phyloP scores from a whole-genome alignment of 257 asterid genomes.

The Phtheirospermum japonicum region DNA sequence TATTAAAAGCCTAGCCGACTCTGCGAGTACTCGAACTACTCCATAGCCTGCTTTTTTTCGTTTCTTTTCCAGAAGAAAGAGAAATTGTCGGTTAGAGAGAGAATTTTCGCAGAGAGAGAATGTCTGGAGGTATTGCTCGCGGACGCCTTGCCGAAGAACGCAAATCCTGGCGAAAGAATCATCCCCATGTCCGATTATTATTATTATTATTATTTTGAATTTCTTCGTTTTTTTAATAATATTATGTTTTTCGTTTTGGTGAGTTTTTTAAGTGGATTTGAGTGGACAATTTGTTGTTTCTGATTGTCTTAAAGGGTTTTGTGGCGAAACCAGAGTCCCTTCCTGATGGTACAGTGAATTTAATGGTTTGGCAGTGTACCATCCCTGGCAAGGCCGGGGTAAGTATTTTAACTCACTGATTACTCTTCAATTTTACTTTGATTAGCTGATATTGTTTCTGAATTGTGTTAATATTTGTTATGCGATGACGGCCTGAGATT shows the following conservation, averaged over 20 bases:
- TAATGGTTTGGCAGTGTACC: slow-evolving; percentile 70
- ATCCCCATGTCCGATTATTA: slow-evolving; percentile 43
- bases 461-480: background rate
- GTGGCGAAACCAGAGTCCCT: slow-evolving; percentile 69
- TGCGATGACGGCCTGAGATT: background rate
- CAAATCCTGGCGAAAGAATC: slow-evolving; percentile 55
- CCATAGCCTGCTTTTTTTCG: background rate
- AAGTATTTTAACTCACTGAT: slow-evolving; percentile 22
- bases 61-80: background rate
- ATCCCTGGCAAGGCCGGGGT: slow-evolving; percentile 77
- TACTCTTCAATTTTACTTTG: background rate
- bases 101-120: slow-evolving; percentile 28
- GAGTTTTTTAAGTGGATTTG: background rate
- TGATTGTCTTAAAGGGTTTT: slow-evolving; percentile 45
- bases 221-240: background rate
- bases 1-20: slow-evolving; percentile 2
- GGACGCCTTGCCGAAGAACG: slow-evolving; percentile 57
- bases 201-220: background rate
- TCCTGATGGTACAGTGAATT: slow-evolving; percentile 59
- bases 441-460: background rate
- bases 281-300: slow-evolving; percentile 1
- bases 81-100: slow-evolving; percentile 9
- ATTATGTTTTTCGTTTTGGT: background rate
- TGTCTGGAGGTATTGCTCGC: slow-evolving; percentile 60
- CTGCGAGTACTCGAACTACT: slow-evolving; percentile 6